These are phyloP conservation scores for Purpureocillium lavendulum DNA, from an alignment of 2,329 filamentous ascomycete genomes.

Conservation along the genomic window DNA sequence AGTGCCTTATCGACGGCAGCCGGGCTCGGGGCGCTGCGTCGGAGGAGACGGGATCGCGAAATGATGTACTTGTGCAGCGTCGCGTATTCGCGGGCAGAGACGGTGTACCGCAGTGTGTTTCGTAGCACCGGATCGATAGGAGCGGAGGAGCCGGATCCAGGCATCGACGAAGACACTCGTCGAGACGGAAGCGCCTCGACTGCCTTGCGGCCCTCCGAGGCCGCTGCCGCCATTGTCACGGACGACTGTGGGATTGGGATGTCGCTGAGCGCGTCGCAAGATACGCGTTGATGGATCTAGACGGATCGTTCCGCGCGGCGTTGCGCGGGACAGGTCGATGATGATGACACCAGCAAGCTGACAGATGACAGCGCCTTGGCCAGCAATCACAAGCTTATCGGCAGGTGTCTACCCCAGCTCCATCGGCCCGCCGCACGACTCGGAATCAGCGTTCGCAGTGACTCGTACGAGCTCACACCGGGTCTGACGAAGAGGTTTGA, in stretches of 20 bases:
- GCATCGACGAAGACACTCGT: neutral
- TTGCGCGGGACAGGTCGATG: no score
- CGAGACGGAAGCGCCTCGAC: neutral
- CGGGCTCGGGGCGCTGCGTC: constrained; percentile 46
- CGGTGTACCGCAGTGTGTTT: constrained; percentile 81
- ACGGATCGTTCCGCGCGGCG: no score
- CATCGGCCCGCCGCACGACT: no score
- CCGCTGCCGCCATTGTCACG: no score
- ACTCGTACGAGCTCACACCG: no score
- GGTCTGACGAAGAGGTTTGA: no score
- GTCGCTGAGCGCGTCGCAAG: no score
- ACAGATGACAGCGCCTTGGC: neutral
- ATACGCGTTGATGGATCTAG: no score
- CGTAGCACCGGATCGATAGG: constrained; percentile 63
- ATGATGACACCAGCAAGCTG: no score
- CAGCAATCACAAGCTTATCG: neutral
- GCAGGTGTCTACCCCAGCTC: neutral
- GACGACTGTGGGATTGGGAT: no score
- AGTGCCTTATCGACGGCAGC: constrained; percentile 39
- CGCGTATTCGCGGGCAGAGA: constrained; percentile 78
- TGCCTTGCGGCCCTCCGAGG: neutral
- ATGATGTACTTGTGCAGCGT: constrained; percentile 76
- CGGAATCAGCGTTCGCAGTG: no score
- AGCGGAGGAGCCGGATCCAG: constrained; percentile 1
- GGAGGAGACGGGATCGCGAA: constrained; percentile 56